Evolutionary conservation across 768 basidiomycete species (phyloP), one percentile per base, ranked within the genome.

Genomic region (Pleurotus tuber-regium): DNA sequence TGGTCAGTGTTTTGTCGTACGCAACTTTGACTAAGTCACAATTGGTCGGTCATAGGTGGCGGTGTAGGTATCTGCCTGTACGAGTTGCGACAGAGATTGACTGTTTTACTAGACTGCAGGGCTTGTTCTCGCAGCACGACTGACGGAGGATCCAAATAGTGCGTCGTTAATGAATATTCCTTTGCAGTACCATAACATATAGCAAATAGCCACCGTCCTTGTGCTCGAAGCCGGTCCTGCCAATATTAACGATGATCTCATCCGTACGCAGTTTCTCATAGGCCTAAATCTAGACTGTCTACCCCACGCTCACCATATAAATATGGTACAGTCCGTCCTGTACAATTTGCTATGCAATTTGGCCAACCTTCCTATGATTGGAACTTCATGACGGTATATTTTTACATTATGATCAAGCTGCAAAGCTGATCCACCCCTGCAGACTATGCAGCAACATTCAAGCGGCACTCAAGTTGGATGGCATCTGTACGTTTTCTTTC

Each of bases 351-450:
- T 5, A 50, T 25, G 18, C 55, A 54, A 18, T 60, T 60, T 36
- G 55, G 54, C 1, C 58, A 62, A 1, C 46, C 58, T 1, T 35
- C 57, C 18, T 63, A 63, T 31, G 60, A 61, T 40, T 63, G 62
- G 62, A 38, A 38, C 21, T 38, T 38, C 12, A n/a, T 19, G 21
- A 38, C 35, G n/a, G 35, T 38, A 38, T 16, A n/a, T n/a, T n/a
- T n/a, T n/a, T n/a, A n/a, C n/a, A n/a, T n/a, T n/a, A n/a, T n/a
- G n/a, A n/a, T n/a, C n/a, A n/a, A n/a, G n/a, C n/a, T n/a, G n/a
- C n/a, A n/a, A n/a, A n/a, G n/a, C n/a, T n/a, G n/a, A n/a, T n/a
- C n/a, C n/a, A n/a, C n/a, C n/a, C n/a, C n/a, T n/a, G n/a, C n/a
- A n/a, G n/a, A n/a, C n/a, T n/a, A n/a, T n/a, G n/a, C n/a, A n/a